phyloP scores from a whole-genome alignment of 139 green algal genomes.

The Tetradesmus lagerheimii region DNA sequence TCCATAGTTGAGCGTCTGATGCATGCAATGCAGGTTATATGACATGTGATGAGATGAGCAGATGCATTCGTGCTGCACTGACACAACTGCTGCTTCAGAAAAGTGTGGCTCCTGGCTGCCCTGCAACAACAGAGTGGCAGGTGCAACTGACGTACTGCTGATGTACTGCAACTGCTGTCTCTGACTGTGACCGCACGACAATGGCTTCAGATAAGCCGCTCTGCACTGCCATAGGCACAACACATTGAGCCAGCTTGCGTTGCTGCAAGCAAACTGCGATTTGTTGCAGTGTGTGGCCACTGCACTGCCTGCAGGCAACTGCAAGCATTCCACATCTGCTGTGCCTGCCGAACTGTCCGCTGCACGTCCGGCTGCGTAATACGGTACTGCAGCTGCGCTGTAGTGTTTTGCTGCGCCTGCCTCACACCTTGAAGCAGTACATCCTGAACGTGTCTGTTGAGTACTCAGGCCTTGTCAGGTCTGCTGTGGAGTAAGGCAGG shows the following conservation, averaged over 20 bases:
- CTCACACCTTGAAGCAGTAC: constrained; percentile 90
- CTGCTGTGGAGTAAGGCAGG: constrained; percentile 67
- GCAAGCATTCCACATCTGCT: background rate
- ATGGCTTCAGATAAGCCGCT: background rate
- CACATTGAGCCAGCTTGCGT: background rate
- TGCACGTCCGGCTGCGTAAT: too few species aligned
- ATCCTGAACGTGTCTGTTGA: constrained; percentile 88
- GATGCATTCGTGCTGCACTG: too few species aligned
- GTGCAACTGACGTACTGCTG: background rate
- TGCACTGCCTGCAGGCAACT: too few species aligned
- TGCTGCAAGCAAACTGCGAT: background rate
- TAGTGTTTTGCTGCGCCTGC: too few species aligned
- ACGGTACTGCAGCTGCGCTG: too few species aligned
- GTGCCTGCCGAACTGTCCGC: background rate
- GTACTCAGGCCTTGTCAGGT: constrained; percentile 87
- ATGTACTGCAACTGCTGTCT: background rate
- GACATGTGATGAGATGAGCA: too few species aligned
- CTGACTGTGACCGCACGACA: background rate
- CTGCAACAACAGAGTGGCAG: background rate
- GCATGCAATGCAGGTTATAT: too few species aligned
- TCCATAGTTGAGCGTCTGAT: too few species aligned
- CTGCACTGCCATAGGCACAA: background rate
- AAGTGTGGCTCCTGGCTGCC: background rate
- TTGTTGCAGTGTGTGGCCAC: background rate
- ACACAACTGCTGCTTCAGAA: too few species aligned